Evolutionary conservation across 257 asterid genomes (phyloP).

Genomic region (Pogostemon cablin): DNA sequence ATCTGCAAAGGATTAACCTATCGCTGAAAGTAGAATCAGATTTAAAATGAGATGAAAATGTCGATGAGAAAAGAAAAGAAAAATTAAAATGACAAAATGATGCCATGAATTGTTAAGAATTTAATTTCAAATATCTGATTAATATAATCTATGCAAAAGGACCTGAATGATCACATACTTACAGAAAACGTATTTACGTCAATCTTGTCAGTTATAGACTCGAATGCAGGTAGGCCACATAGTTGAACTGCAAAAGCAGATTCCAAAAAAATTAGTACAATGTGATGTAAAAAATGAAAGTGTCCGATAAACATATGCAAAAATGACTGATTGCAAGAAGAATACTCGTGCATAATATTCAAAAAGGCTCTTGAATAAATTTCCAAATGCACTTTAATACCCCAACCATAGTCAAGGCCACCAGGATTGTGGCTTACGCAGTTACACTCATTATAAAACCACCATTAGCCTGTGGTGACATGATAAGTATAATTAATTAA

Average conservation of each 20-base stretch:
- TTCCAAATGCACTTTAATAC: slow-evolving; percentile 70
- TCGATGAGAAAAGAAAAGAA: no score
- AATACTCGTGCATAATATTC: neutral
- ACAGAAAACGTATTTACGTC: slow-evolving; percentile 98
- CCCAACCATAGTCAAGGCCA: slow-evolving; percentile 99
- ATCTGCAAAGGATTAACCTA: no score
- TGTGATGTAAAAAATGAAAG: neutral
- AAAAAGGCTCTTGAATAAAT: neutral
- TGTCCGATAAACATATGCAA: neutral
- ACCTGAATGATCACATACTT: slow-evolving; percentile 39
- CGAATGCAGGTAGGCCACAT: slow-evolving; percentile 99
- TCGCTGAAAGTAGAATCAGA: no score
- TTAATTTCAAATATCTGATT: slow-evolving; percentile 5
- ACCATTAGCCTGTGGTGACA: slow-evolving; percentile 75
- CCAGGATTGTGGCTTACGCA: slow-evolving; percentile 95
- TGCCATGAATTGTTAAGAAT: neutral
- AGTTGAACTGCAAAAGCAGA: slow-evolving; percentile 74
- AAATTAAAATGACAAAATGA: no score
- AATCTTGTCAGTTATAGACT: slow-evolving; percentile 92
- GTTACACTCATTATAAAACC: slow-evolving; percentile 83
- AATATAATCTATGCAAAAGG: neutral
- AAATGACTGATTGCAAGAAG: neutral
- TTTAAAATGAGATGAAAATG: no score
- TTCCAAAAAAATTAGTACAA: slow-evolving; percentile 8
- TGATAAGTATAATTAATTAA: slow-evolving; percentile 25